These are phyloP conservation scores for Penicillium turbatum DNA, from an alignment of 495 filamentous ascomycete genomes.

Conservation along the genomic window DNA sequence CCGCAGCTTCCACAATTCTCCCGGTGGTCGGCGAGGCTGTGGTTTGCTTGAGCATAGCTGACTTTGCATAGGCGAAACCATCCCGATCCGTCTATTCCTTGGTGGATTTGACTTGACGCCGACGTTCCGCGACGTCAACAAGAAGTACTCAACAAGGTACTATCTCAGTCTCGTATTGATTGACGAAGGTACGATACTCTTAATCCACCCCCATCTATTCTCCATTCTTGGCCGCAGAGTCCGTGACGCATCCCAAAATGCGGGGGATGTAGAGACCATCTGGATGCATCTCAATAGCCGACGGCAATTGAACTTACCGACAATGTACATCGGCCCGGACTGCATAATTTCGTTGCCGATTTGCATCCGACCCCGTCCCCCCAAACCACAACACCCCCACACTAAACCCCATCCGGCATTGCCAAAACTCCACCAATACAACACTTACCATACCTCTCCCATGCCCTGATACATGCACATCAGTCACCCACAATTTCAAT, in stretches of 20 bases:
- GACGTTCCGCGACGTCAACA: constrained; percentile 99
- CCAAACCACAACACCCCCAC: constrained; percentile 32
- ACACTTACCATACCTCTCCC: constrained; percentile 7
- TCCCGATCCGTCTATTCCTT: constrained; percentile 95
- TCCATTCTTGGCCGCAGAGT: not conserved
- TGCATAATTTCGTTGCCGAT: constrained; percentile 8
- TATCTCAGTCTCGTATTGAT: constrained; percentile 96
- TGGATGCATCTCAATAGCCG: constrained; percentile 28
- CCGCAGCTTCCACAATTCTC: not conserved
- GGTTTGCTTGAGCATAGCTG: constrained; percentile 15
- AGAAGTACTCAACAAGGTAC: constrained; percentile 98
- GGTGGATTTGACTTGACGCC: constrained; percentile 97
- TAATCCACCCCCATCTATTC: not conserved
- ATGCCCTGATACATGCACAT: not conserved
- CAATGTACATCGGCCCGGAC: constrained; percentile 12
- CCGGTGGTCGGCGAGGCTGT: not conserved
- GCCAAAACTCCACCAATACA: constrained; percentile 16
- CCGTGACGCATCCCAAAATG: constrained; percentile 1
- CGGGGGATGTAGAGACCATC: constrained; percentile 1
- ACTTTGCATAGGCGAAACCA: constrained; percentile 72
- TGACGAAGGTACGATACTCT: constrained; percentile 69
- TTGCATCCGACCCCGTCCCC: constrained; percentile 5
- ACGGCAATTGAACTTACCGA: constrained; percentile 33
- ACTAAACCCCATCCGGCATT: constrained; percentile 32
- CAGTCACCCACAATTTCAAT: constrained; percentile 5